Conservation (phyloP, 257 asterid species). For the Datura wrightii region DNA sequence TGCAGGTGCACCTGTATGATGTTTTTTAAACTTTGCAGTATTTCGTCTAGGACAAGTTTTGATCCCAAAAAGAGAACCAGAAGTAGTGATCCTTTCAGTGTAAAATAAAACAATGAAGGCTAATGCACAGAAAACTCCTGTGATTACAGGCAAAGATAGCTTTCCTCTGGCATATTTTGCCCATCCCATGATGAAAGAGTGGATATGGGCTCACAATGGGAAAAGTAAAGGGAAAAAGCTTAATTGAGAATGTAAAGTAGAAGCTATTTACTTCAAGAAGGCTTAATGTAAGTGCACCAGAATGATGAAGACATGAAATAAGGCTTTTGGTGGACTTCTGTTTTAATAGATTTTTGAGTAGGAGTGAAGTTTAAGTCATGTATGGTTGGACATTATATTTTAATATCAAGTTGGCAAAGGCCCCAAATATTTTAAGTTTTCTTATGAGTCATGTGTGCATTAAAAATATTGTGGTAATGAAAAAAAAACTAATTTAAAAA, state of each 20-base stretch:
- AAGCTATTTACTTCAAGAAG: background rate
- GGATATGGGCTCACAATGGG: background rate
- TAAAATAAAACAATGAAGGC: constrained; percentile 62
- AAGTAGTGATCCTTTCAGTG: constrained; percentile 61
- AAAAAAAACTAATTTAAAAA: background rate
- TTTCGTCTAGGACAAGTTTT: constrained; percentile 59
- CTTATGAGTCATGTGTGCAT: background rate
- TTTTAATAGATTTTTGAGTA: constrained; percentile 56
- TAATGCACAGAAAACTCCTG: constrained; percentile 50
- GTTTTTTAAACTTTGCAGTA: constrained; percentile 45
- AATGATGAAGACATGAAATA: constrained; percentile 41
- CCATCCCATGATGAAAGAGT: constrained; percentile 51
- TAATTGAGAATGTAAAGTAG: constrained; percentile 23
- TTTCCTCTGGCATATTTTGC: constrained; percentile 52
- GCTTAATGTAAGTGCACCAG: constrained; percentile 36
- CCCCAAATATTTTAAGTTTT: background rate
- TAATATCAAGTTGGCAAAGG: background rate
- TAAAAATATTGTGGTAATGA: background rate
- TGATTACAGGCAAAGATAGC: constrained; percentile 54
- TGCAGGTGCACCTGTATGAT: constrained; percentile 33
- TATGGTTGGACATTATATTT: constrained; percentile 27
- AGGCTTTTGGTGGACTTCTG: constrained; percentile 37
- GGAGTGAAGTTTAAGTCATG: constrained; percentile 76
- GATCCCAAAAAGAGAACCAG: constrained; percentile 51
- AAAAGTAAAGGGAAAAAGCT: constrained; percentile 30